These are phyloP conservation scores for Solanum hybrid DNA, from an alignment of 305 asterid genomes.

Conservation along the genomic window DNA sequence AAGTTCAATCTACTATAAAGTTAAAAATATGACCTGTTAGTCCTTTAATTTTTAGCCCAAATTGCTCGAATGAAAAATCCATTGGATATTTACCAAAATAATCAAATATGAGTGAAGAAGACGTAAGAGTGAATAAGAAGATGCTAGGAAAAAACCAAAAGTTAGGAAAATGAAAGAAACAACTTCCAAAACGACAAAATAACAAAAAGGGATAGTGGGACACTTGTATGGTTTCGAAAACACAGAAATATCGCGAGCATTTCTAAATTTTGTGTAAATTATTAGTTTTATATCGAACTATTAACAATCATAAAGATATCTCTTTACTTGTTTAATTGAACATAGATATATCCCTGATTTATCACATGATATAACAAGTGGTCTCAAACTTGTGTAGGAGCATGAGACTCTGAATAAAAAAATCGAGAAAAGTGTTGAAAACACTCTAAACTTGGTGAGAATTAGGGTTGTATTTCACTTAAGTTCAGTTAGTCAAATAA, in stretches of 20 bases:
- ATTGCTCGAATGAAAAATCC: neutral
- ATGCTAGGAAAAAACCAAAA: neutral
- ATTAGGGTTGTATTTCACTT: neutral
- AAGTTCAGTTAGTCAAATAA: no score
- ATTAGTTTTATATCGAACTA: no score
- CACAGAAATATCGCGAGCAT: no score
- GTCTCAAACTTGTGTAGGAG: no score
- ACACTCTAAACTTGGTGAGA: no score
- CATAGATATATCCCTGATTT: rapidly evolving
- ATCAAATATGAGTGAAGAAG: neutral
- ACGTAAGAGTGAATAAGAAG: neutral
- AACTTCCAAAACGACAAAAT: constrained; percentile 12
- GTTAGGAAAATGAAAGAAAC: neutral
- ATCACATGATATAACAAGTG: neutral
- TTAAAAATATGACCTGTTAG: neutral
- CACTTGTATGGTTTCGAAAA: neutral
- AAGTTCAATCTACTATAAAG: neutral
- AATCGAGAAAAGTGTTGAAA: no score
- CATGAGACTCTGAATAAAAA: no score
- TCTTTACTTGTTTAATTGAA: no score
- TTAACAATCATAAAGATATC: rapidly evolving
- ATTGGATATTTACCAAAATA: neutral
- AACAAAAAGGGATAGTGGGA: constrained; percentile 7
- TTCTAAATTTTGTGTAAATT: no score
- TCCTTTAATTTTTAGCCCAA: neutral